These are phyloP conservation scores for Phytopythium helicoides DNA, from an alignment of 352 stramenopile genomes.

Conservation along the genomic window DNA sequence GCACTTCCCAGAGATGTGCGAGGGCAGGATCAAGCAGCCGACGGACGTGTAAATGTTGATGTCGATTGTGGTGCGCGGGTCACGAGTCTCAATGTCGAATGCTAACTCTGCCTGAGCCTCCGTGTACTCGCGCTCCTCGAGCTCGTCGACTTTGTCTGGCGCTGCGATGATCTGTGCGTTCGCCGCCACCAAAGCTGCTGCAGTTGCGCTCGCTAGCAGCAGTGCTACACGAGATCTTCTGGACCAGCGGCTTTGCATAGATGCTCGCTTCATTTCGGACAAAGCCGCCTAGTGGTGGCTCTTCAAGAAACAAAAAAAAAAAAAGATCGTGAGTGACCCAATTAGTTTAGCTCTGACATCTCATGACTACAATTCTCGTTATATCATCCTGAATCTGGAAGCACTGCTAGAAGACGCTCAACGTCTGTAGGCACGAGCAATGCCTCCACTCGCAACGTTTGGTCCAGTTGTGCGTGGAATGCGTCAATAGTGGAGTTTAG, in stretches of 20 bases:
- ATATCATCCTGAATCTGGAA: slow-evolving; percentile 9
- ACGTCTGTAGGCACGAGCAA: slow-evolving; percentile 54
- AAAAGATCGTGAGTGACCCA: no score
- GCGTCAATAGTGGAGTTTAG: slow-evolving; percentile 30
- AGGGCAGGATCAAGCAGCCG: neutral
- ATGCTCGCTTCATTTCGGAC: no score
- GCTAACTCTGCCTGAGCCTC: slow-evolving; percentile 42
- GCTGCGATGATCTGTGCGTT: slow-evolving; percentile 55
- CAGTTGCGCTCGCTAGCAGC: no score
- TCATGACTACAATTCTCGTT: no score
- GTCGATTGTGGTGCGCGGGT: slow-evolving; percentile 45
- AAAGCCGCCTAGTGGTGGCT: no score
- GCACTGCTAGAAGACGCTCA: slow-evolving; percentile 23
- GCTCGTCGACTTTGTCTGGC: slow-evolving; percentile 65
- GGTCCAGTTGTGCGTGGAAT: slow-evolving; percentile 41
- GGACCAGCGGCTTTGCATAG: no score
- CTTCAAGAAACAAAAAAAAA: no score
- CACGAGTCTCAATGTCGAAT: slow-evolving; percentile 32
- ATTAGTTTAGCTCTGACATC: no score
- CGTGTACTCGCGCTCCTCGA: slow-evolving; percentile 50
- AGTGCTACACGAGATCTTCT: no score
- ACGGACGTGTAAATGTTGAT: slow-evolving; percentile 67
- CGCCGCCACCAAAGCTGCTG: no score
- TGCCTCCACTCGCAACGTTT: slow-evolving; percentile 48
- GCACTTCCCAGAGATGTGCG: neutral